Evolutionary conservation across 73 alveolate species (phyloP), one percentile per base, ranked within the genome.

Genomic region (Uronychia setigera): DNA sequence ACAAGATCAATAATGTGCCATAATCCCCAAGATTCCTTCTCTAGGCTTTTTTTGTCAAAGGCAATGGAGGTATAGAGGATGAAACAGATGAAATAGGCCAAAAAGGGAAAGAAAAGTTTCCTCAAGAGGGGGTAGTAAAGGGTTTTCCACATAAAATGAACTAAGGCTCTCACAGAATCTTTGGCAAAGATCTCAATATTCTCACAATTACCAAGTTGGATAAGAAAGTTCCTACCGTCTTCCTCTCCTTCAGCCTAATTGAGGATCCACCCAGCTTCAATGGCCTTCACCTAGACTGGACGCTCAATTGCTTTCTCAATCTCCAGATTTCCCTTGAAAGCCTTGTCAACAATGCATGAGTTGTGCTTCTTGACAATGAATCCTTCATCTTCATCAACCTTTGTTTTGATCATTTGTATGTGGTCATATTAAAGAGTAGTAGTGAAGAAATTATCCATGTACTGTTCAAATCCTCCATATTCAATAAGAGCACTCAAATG

Each of bases 101-200:
- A 26, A 78, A 88, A 88, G 1, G 94, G 94, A 13, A 79, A 1
- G 77, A 88, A 88, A 28, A 82, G 76, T 27, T 5, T 33, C 67
- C 32, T 76, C 1, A 88, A 59, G 26, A 88, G 57, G 60, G 14
- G 25, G 0, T 83, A 83, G 67, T 74, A 31, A 32, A 82, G 32
- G 33, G 26, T 59, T 1, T 27, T 33, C 94, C 94, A 88, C 88
- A 60, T 75, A 80, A 76, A 88, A 57, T 33, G 32, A 30, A 88
- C 84, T 11, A 88, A 57, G n/a, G 78, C 33, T 35, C 33, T 46
- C 1, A 88, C 86, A 26, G 88, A 33, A 57, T 88, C 90, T 11
- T 35, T 88, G 1, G 75, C 82, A 76, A 88, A 88, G 67, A 46
- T 5, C n/a, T 46, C 19, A 19, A 46, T 46, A 19, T 46, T 46